Conservation (phyloP, 768 basidiomycete genomes). For the Lentinula guzmanii region DNA sequence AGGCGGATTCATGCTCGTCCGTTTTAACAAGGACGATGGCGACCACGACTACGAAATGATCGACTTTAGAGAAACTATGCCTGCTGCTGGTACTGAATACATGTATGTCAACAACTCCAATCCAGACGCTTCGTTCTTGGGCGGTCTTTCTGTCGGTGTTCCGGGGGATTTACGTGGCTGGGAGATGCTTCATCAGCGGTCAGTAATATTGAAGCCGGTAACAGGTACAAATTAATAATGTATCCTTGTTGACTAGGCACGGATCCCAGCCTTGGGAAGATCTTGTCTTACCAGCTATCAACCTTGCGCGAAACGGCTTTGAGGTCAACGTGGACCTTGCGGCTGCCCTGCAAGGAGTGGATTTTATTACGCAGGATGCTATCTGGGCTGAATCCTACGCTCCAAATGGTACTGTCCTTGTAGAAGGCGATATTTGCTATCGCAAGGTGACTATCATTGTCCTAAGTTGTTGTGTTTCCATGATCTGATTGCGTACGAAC, state of each 20-base stretch:
- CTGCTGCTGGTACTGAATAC: slow-evolving; percentile 25
- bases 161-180: slow-evolving; percentile 45
- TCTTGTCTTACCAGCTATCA: slow-evolving; percentile 34
- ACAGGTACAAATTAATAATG: neutral
- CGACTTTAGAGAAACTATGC: slow-evolving; percentile 44
- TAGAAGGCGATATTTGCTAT: slow-evolving; percentile 14
- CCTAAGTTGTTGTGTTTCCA: neutral
- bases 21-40: slow-evolving; percentile 3
- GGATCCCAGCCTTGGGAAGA: slow-evolving; percentile 40
- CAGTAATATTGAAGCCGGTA: neutral
- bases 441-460: slow-evolving; percentile 10
- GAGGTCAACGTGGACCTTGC: slow-evolving; percentile 15
- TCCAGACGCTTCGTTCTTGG: slow-evolving; percentile 29
- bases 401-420: slow-evolving; percentile 17
- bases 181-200: slow-evolving; percentile 30
- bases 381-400: slow-evolving; percentile 21
- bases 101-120: slow-evolving; percentile 30
- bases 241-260: slow-evolving; percentile 17
- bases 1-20: slow-evolving; percentile 6
- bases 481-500: neutral
- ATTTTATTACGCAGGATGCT: slow-evolving; percentile 12
- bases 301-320: slow-evolving; percentile 26
- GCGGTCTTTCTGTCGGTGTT: slow-evolving; percentile 41
- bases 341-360: slow-evolving; percentile 1
- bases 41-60: slow-evolving; percentile 18